phyloP scores from a whole-genome alignment of 106 monocot species.

The Platanthera guangdongensis region DNA sequence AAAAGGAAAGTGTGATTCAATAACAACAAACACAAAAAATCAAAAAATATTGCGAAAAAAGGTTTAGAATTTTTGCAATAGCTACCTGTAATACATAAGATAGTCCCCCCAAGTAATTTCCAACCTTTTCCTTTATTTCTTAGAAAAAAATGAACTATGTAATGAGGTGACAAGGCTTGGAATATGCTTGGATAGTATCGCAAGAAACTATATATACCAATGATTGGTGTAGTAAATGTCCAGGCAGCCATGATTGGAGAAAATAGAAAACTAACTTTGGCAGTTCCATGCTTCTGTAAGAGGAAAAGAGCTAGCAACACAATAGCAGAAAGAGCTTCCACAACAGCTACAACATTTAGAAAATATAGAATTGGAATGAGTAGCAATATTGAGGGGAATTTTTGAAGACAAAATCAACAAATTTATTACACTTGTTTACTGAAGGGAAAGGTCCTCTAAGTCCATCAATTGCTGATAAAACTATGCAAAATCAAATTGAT shows the following conservation, averaged over 20 bases:
- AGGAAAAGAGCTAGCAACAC: constrained; percentile 58
- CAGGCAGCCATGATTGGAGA: constrained; percentile 82
- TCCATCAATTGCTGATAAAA: constrained; percentile 76
- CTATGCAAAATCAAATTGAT: constrained; percentile 19
- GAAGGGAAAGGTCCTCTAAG: constrained; percentile 59
- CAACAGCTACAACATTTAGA: constrained; percentile 26
- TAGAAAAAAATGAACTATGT: constrained; percentile 55
- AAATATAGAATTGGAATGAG: no score
- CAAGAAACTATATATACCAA: constrained; percentile 60
- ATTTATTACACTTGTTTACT: constrained; percentile 42
- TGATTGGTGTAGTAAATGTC: constrained; percentile 61
- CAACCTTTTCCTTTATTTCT: constrained; percentile 50
- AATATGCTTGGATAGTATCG: constrained; percentile 61
- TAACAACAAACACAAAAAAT: no score
- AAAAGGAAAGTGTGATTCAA: not conserved
- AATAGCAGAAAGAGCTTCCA: constrained; percentile 48
- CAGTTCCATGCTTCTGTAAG: constrained; percentile 65
- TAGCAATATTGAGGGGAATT: no score
- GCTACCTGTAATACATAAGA: constrained; percentile 79
- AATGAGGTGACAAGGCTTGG: constrained; percentile 67
- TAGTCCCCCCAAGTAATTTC: constrained; percentile 66
- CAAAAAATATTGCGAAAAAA: not conserved
- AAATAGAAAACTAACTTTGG: constrained; percentile 71
- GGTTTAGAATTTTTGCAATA: no score
- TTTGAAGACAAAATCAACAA: no score